Conservation (phyloP, 2,329 filamentous ascomycete species). For the Neurospora sp. region DNA sequence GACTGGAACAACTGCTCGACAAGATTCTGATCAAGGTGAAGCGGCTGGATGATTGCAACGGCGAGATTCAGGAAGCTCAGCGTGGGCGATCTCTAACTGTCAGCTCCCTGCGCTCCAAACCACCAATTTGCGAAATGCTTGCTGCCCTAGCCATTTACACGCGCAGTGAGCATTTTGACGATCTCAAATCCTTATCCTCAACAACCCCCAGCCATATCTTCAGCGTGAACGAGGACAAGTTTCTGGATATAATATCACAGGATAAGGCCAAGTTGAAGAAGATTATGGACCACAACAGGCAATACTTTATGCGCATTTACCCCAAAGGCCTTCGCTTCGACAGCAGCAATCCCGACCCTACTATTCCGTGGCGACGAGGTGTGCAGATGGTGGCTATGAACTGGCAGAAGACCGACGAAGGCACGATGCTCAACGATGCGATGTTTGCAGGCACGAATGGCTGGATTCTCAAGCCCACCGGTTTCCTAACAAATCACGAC, state of each 20-base stretch:
- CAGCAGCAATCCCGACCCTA: slow-evolving; percentile 91
- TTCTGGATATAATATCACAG: slow-evolving; percentile 36
- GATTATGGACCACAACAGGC: slow-evolving; percentile 80
- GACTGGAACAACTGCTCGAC: slow-evolving; percentile 59
- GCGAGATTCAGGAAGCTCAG: slow-evolving; percentile 17
- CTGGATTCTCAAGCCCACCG: slow-evolving; percentile 76
- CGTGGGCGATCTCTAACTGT: slow-evolving; percentile 18
- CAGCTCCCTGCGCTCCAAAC: slow-evolving; percentile 33
- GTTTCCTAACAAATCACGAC: slow-evolving; percentile 50
- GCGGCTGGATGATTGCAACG: slow-evolving; percentile 33
- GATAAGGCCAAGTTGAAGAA: slow-evolving; percentile 27
- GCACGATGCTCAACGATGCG: slow-evolving; percentile 92
- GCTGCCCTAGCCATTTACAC: slow-evolving; percentile 77
- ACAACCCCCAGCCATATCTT: slow-evolving; percentile 63
- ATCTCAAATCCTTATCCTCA: slow-evolving; percentile 55
- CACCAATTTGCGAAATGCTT: slow-evolving; percentile 58
- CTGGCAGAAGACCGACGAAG: slow-evolving; percentile 90
- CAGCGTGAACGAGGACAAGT: slow-evolving; percentile 78
- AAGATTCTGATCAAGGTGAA: slow-evolving; percentile 85
- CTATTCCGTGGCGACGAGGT: slow-evolving; percentile 82
- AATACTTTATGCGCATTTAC: slow-evolving; percentile 85
- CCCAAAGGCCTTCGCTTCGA: slow-evolving; percentile 68
- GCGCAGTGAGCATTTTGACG: slow-evolving; percentile 70
- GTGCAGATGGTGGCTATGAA: slow-evolving; percentile 98
- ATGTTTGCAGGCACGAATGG: slow-evolving; percentile 87